Evolutionary conservation across 768 basidiomycete species (phyloP).

Genomic region (Rhodocollybia butyracea): DNA sequence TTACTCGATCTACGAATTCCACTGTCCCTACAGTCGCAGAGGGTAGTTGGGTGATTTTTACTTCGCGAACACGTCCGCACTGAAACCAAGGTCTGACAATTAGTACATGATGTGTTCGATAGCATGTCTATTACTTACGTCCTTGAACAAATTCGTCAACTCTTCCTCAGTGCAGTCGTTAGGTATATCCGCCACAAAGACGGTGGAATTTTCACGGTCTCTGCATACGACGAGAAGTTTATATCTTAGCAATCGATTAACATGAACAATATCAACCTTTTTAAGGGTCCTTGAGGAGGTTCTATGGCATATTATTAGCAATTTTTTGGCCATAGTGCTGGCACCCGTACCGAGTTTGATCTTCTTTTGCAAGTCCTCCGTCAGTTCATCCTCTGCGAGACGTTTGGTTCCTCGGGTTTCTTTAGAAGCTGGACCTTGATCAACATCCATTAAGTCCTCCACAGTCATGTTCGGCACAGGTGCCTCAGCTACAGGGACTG

Average conservation of each 20-base stretch:
- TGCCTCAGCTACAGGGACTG: slow-evolving; percentile 27
- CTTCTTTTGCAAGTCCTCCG: slow-evolving; percentile 51
- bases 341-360: slow-evolving; percentile 54
- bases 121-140: slow-evolving; percentile 45
- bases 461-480: slow-evolving; percentile 15
- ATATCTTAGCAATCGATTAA: not conserved
- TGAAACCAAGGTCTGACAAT: no score
- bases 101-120: not conserved
- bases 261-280: slow-evolving; percentile 43
- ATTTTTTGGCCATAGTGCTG: not conserved
- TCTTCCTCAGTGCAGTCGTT: slow-evolving; percentile 57
- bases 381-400: slow-evolving; percentile 49
- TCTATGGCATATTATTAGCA: slow-evolving; percentile 27
- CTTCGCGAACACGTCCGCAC: slow-evolving; percentile 87
- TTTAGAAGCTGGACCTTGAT: slow-evolving; percentile 23
- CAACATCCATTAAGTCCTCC: slow-evolving; percentile 40
- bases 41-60: slow-evolving; percentile 64
- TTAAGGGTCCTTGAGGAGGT: slow-evolving; percentile 44
- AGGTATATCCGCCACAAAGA: slow-evolving; percentile 79
- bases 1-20: slow-evolving; percentile 73
- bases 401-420: slow-evolving; percentile 52
- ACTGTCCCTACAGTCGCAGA: slow-evolving; percentile 74
- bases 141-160: slow-evolving; percentile 75
- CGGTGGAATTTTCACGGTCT: slow-evolving; percentile 93
- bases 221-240: slow-evolving; percentile 33